Evolutionary conservation across 1,284 basidiomycete species (phyloP).

Genomic region (Gomphus bonarii): DNA sequence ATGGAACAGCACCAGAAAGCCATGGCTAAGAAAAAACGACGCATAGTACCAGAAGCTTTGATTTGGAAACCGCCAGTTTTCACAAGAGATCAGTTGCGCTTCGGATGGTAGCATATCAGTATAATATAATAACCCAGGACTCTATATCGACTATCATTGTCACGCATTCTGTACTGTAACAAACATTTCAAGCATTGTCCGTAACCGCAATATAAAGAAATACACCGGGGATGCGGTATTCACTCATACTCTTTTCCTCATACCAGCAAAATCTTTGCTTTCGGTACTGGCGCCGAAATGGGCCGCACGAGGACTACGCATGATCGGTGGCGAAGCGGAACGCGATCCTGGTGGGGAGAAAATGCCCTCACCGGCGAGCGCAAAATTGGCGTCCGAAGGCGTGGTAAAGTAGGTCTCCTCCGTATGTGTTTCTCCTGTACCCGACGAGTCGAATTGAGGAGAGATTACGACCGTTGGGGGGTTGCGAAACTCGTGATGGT

Average conservation of each 20-base stretch:
- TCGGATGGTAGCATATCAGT: conserved; percentile 56
- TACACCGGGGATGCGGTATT: neutral
- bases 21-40: conserved; percentile 67
- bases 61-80: conserved; percentile 94
- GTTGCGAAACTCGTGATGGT: neutral
- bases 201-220: too few species aligned
- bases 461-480: neutral
- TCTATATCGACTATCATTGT: neutral
- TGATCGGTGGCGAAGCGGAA: conserved; percentile 51
- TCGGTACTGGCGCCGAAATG: conserved; percentile 4
- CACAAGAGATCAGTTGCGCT: conserved; percentile 81
- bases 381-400: conserved; percentile 32
- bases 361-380: conserved; percentile 56
- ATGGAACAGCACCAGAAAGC: conserved; percentile 86
- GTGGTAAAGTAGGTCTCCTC: conserved; percentile 33
- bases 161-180: neutral
- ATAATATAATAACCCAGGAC: neutral
- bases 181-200: too few species aligned
- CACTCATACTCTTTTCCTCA: conserved; percentile 7
- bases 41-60: conserved; percentile 75
- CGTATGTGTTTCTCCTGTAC: conserved; percentile 14
- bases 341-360: conserved; percentile 60
- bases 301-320: conserved; percentile 19
- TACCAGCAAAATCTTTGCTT: conserved; percentile 4
- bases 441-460: neutral